phyloP scores from a whole-genome alignment of 768 basidiomycete genomes.

The Gelatoporia subvermispora region DNA sequence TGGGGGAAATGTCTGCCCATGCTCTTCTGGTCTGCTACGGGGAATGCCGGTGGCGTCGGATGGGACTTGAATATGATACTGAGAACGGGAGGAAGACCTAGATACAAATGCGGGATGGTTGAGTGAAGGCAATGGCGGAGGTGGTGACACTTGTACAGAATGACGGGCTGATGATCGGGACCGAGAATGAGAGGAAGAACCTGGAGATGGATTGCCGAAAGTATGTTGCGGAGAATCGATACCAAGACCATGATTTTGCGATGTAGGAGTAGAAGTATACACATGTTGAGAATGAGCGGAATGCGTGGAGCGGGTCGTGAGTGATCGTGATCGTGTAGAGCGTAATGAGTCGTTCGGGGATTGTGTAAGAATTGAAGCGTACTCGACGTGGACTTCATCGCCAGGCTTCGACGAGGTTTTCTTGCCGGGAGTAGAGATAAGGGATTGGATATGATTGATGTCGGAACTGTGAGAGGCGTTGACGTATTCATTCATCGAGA shows the following conservation, averaged over 20 bases:
- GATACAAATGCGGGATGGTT: conserved; percentile 33
- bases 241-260: conserved; percentile 1
- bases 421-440: neutral
- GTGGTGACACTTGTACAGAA: conserved; percentile 29
- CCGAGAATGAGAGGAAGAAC: neutral
- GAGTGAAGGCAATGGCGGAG: conserved; percentile 53
- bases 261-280: conserved; percentile 8
- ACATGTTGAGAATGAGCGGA: conserved; percentile 8
- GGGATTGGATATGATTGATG: neutral
- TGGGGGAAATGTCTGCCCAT: conserved; percentile 18
- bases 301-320: conserved; percentile 10
- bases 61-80: conserved; percentile 5
- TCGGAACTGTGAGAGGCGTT: neutral
- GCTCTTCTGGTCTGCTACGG: conserved; percentile 1
- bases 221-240: conserved; percentile 35
- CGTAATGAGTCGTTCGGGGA: conserved; percentile 10
- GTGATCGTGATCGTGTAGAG: conserved; percentile 8
- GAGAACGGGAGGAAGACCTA: conserved; percentile 17
- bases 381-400: neutral
- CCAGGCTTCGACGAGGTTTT: neutral
- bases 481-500: neutral
- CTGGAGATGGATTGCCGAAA: conserved; percentile 35
- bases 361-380: neutral
- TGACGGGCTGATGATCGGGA: conserved; percentile 9
- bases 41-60: conserved; percentile 2